Evolutionary conservation across 768 basidiomycete genomes (phyloP), one percentile per base, ranked within the genome.

Genomic region (Punctularia strigosozonata): DNA sequence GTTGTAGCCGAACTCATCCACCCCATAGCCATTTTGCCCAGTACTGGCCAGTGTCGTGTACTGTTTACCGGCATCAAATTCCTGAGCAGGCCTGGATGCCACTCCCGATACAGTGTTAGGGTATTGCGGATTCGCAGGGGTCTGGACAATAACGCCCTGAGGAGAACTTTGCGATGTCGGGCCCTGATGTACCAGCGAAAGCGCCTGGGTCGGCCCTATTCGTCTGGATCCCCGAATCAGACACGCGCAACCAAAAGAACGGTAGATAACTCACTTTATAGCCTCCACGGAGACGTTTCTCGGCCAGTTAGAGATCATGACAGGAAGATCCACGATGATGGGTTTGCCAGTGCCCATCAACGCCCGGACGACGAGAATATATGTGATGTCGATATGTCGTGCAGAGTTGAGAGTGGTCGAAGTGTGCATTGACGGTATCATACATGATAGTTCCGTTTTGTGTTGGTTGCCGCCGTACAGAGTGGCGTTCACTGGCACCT

Each of bases 251-350:
- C n/a, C n/a, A n/a, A n/a, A n/a, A n/a, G n/a, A n/a, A n/a, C n/a
- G n/a, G n/a, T n/a, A 37, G 3, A 39, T 10, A 25, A 8, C 45
- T 2, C 42, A 62, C 62, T 64, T 71, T 41, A 84, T 66, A 22
- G 84, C 82, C 55, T 86, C 83, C 14, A 69, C 61, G 1, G 84
- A 87, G 6, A 83, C 78, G 31, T 63, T 63, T 50, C 86, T 73
- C 48, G 81, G 82, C 86, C 86, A 89, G 48, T 88, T 88, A 4
- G 86, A 86, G 25, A 90, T 66, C 32, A 85, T 77, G 14, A 89
- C 69, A 14, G 86, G 86, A 20, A 90, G 59, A 21, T 86, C 82
- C 65, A 87, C 72, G 15, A 69, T 61, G 12, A 88, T 50, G 24
- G 75, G 72, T 35, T 71, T 62, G 4, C 75, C 75, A 4, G 72